A percentile compares a stretch with the other conserved stretches of the same genome.
These are phyloP conservation scores for Nakazawaea holstii DNA, from an alignment of 805 yeast genomes.

Conservation along the genomic window DNA sequence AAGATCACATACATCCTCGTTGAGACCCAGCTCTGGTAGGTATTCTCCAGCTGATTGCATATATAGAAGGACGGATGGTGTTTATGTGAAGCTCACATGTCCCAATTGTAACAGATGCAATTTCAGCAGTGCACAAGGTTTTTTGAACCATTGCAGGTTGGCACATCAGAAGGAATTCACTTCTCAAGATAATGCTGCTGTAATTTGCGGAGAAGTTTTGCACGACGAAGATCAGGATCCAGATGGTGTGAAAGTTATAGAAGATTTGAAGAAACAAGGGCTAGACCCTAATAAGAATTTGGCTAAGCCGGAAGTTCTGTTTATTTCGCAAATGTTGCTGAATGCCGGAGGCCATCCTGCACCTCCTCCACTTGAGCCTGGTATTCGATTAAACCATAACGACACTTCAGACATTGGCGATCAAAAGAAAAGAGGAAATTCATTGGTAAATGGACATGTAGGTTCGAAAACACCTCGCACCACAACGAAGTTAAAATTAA, in stretches of 20 bases:
- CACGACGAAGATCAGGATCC: conserved; percentile 54
- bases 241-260: conserved; percentile 36
- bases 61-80: conserved; percentile 65
- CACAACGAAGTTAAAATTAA: conserved; percentile 9
- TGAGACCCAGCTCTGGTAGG: conserved; percentile 44
- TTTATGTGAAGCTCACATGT: conserved; percentile 63
- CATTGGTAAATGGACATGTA: neutral
- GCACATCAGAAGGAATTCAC: conserved; percentile 69
- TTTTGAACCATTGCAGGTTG: conserved; percentile 68
- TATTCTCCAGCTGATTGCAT: conserved; percentile 41
- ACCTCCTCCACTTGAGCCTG: neutral
- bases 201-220: conserved; percentile 54
- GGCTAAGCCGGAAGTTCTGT: conserved; percentile 29
- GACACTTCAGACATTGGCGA: neutral
- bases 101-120: conserved; percentile 62
- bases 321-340: conserved; percentile 14
- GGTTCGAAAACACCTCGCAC: conserved; percentile 15
- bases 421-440: conserved; percentile 3
- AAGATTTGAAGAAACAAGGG: conserved; percentile 27
- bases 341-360: conserved; percentile 3
- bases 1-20: conserved; percentile 41
- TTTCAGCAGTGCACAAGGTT: conserved; percentile 77
- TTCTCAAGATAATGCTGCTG: conserved; percentile 71
- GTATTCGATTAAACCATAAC: neutral
- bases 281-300: conserved; percentile 38